A percentile compares a stretch with the other conserved stretches of the same genome.
Evolutionary conservation across 495 filamentous ascomycete species (phyloP).

Genomic region (Aspergillus hancockii): DNA sequence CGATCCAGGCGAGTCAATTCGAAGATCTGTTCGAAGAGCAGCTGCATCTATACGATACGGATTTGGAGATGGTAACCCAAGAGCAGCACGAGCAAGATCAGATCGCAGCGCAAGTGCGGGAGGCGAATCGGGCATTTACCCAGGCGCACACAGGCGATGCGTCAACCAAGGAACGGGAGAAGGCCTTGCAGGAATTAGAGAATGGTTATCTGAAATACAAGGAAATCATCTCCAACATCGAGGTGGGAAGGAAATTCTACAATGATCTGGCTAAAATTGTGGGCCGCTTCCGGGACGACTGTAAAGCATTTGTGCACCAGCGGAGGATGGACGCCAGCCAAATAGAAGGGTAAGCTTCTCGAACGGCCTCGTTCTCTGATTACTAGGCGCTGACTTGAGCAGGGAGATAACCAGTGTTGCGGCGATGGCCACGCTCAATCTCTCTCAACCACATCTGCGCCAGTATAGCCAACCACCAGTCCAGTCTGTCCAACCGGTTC

Average conservation of each 20-base stretch:
- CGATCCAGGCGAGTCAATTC: constrained; percentile 83
- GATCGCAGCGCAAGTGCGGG: constrained; percentile 62
- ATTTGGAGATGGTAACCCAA: constrained; percentile 65
- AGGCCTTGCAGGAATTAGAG: constrained; percentile 83
- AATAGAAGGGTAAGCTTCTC: constrained; percentile 56
- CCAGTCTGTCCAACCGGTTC: not conserved
- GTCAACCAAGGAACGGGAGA: constrained; percentile 76
- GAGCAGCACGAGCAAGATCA: constrained; percentile 79
- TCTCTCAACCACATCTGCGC: constrained; percentile 46
- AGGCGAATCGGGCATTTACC: constrained; percentile 76
- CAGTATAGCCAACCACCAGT: constrained; percentile 17
- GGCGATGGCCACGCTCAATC: constrained; percentile 61
- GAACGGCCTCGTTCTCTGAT: constrained; percentile 38
- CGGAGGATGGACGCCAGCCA: constrained; percentile 77
- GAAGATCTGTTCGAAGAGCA: constrained; percentile 87
- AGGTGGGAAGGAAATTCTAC: constrained; percentile 92
- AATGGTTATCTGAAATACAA: constrained; percentile 94
- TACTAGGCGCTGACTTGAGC: not conserved
- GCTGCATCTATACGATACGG: constrained; percentile 75
- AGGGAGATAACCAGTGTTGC: constrained; percentile 61
- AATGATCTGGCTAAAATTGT: constrained; percentile 91
- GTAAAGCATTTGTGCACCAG: constrained; percentile 74
- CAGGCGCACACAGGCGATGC: constrained; percentile 69
- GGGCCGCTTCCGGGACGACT: constrained; percentile 73
- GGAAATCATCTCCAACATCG: constrained; percentile 85